Evolutionary conservation across 768 basidiomycete genomes (phyloP).

Genomic region (Lactarius tabidus): DNA sequence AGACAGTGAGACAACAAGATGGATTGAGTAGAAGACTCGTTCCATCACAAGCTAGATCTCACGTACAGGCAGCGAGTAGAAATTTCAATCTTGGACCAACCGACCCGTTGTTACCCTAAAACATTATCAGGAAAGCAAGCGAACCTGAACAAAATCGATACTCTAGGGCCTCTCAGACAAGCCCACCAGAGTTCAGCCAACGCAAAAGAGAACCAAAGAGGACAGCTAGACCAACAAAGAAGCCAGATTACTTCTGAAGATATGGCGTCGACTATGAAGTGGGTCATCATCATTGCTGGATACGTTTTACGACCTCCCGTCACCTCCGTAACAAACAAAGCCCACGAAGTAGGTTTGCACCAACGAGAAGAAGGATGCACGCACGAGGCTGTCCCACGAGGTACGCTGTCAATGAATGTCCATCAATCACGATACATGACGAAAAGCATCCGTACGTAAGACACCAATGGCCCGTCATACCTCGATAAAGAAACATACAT

Average conservation of each 20-base stretch:
- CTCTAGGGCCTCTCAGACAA: background rate
- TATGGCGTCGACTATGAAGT: background rate
- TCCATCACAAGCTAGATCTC: too few species aligned
- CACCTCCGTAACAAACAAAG: background rate
- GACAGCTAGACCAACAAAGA: background rate
- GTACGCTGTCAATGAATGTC: background rate
- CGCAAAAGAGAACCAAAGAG: too few species aligned
- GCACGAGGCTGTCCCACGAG: background rate
- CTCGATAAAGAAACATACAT: background rate
- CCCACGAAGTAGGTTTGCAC: background rate
- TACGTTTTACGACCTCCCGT: background rate
- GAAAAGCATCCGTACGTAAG: background rate
- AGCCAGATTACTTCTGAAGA: background rate
- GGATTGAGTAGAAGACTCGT: too few species aligned
- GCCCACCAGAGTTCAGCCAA: background rate
- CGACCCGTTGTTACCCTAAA: background rate
- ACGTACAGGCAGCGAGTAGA: background rate
- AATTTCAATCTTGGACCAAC: background rate
- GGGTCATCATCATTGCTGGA: background rate
- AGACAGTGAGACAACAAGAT: background rate
- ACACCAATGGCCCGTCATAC: background rate
- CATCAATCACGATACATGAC: background rate
- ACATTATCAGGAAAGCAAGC: background rate
- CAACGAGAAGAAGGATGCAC: background rate
- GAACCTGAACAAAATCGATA: background rate